Evolutionary conservation across 352 stramenopile species (phyloP).

Genomic region (Phytophthora pluvialis): DNA sequence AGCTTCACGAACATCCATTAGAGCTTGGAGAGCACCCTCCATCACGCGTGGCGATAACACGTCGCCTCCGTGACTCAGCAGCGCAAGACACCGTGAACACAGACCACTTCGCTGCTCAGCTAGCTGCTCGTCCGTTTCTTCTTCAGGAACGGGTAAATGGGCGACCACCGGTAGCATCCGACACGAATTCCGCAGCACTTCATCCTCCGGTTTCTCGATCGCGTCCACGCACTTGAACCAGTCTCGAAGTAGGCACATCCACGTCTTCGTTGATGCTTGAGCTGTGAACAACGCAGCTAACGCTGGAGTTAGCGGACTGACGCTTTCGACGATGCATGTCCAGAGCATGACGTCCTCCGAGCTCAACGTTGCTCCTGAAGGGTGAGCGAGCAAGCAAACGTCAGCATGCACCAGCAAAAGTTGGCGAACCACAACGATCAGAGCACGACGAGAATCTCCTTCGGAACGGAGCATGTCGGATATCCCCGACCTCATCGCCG

Average conservation of each 20-base stretch:
- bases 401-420: constrained; percentile 21
- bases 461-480: constrained; percentile 52
- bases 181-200: constrained; percentile 31
- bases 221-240: constrained; percentile 24
- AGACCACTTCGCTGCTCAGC: constrained; percentile 15
- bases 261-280: constrained; percentile 18
- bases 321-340: constrained; percentile 39
- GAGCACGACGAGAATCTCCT: constrained; percentile 25
- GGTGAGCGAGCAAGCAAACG: constrained; percentile 10
- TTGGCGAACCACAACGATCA: constrained; percentile 32
- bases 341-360: constrained; percentile 41
- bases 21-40: constrained; percentile 35
- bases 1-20: constrained; percentile 31
- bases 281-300: constrained; percentile 24
- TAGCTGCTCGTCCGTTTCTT: constrained; percentile 10
- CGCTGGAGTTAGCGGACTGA: constrained; percentile 23
- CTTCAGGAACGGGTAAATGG: constrained; percentile 10
- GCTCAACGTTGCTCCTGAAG: neutral
- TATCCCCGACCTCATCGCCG: constrained; percentile 44
- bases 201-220: constrained; percentile 6
- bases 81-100: constrained; percentile 23
- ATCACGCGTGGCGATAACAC: constrained; percentile 16
- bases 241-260: constrained; percentile 34
- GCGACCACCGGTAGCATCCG: constrained; percentile 32
- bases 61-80: constrained; percentile 16